Percentiles rank a stretch among this genome's conserved stretches.
phyloP scores from a whole-genome alignment of 1,284 basidiomycete species.

The Ustilago crameri region DNA sequence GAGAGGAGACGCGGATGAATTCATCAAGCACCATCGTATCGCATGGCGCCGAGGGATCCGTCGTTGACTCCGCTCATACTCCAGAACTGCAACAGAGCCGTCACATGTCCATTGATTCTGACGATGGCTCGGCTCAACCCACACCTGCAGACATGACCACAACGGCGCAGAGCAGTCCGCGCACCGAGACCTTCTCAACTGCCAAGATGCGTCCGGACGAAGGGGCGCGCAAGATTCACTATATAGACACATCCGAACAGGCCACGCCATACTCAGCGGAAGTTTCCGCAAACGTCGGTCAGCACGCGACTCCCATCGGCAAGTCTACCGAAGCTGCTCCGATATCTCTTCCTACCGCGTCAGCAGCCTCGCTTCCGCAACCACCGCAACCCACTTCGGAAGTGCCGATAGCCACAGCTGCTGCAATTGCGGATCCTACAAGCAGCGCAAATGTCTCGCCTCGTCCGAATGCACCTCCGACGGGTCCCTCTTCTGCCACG shows the following conservation, averaged over 20 bases:
- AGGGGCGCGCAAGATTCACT: slow-evolving; percentile 41
- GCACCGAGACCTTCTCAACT: slow-evolving; percentile 9
- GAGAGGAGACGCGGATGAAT: too few relatives aligned
- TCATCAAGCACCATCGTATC: too few relatives aligned
- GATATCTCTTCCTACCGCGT: neutral
- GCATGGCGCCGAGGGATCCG: slow-evolving; percentile 2
- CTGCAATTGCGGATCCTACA: neutral
- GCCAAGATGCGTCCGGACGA: slow-evolving; percentile 24
- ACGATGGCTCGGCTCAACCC: slow-evolving; percentile 41
- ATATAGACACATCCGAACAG: slow-evolving; percentile 35
- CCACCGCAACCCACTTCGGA: neutral
- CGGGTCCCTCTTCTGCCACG: slow-evolving; percentile 24
- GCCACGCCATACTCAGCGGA: neutral
- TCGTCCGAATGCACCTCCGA: neutral
- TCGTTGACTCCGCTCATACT: slow-evolving; percentile 16
- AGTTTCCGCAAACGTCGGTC: too few relatives aligned
- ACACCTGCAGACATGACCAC: slow-evolving; percentile 34
- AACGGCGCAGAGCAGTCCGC: slow-evolving; percentile 7
- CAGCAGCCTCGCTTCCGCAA: neutral
- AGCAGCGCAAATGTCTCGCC: neutral
- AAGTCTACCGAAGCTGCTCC: neutral
- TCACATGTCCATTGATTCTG: slow-evolving; percentile 36
- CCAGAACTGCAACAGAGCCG: slow-evolving; percentile 38
- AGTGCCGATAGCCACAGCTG: neutral
- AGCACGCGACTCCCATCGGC: too few relatives aligned